Evolutionary conservation across 768 basidiomycete genomes (phyloP).

Genomic region (Xerocomellus chrysenteron): DNA sequence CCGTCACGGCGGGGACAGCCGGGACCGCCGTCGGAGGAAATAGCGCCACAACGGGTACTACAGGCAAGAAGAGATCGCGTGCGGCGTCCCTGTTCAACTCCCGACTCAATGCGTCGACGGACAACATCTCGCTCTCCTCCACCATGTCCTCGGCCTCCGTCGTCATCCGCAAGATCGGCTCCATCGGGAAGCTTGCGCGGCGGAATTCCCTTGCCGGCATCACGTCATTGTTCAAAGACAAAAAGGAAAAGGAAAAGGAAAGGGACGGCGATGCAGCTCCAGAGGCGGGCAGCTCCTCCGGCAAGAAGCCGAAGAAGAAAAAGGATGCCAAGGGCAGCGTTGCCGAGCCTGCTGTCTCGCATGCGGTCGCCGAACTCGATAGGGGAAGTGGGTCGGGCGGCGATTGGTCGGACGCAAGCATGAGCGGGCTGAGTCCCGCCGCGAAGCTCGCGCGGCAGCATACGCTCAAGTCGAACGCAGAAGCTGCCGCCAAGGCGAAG

Average conservation of each 20-base stretch:
- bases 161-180: conserved; percentile 94
- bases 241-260: conserved; percentile 42
- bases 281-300: conserved; percentile 27
- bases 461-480: conserved; percentile 80
- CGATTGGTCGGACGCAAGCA: conserved; percentile 59
- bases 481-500: conserved; percentile 43
- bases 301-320: conserved; percentile 50
- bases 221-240: conserved; percentile 92
- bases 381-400: conserved; percentile 39
- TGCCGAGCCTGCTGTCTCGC: conserved; percentile 70
- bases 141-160: conserved; percentile 94
- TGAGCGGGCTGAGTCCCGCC: conserved; percentile 84
- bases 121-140: conserved; percentile 93
- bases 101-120: conserved; percentile 82
- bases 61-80: conserved; percentile 66
- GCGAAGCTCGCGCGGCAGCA: conserved; percentile 89
- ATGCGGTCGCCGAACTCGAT: conserved; percentile 84
- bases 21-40: conserved; percentile 4
- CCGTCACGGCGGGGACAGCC: conserved; percentile 42
- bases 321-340: conserved; percentile 63
- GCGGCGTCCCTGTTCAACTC: conserved; percentile 83
- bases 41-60: conserved; percentile 27
- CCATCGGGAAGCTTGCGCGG: conserved; percentile 84
- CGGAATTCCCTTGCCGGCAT: conserved; percentile 89
- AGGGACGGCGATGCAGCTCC: conserved; percentile 32